A percentile compares a stretch with the other conserved stretches of the same genome.
Conservation (phyloP, 2,329 filamentous ascomycete species). For the Aspergillus candidus region DNA sequence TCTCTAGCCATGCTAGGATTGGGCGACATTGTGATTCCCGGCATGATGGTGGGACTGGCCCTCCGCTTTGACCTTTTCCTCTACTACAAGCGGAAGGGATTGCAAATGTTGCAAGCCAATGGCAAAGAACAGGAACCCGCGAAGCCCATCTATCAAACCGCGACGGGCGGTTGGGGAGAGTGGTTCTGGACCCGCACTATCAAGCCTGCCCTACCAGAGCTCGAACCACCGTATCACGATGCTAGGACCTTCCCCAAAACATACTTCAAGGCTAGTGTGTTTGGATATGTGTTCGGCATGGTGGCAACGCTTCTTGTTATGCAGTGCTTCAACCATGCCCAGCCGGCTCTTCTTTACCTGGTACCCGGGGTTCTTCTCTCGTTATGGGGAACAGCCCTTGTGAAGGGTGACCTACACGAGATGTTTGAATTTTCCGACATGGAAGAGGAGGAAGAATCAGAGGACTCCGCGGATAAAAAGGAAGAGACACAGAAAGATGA, state of each 20-base stretch:
- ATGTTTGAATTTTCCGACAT: constrained; percentile 80
- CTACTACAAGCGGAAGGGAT: constrained; percentile 65
- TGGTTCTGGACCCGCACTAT: constrained; percentile 62
- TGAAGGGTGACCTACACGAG: constrained; percentile 63
- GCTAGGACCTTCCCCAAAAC: constrained; percentile 64
- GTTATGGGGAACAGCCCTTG: constrained; percentile 66
- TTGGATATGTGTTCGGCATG: constrained; percentile 76
- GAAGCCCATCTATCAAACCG: constrained; percentile 43
- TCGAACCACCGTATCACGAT: constrained; percentile 31
- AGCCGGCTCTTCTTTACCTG: constrained; percentile 86
- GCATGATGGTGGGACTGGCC: constrained; percentile 81
- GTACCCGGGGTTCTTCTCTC: constrained; percentile 76
- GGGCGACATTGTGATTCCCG: constrained; percentile 89
- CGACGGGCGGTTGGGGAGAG: constrained; percentile 74
- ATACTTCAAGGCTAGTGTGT: constrained; percentile 73
- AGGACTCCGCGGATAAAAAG: constrained; percentile 4
- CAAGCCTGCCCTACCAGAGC: constrained; percentile 20
- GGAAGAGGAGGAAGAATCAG: constrained; percentile 39
- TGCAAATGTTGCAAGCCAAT: constrained; percentile 29
- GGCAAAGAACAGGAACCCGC: constrained; percentile 12
- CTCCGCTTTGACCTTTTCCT: constrained; percentile 87
- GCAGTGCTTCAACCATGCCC: constrained; percentile 70
- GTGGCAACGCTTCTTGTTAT: constrained; percentile 69
- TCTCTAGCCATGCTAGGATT: constrained; percentile 73
- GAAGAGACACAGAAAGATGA: constrained; percentile 41